Percentiles rank a stretch among this genome's conserved stretches.
Evolutionary conservation across 495 filamentous ascomycete species (phyloP).

Genomic region (Hypoxylon perforatum): DNA sequence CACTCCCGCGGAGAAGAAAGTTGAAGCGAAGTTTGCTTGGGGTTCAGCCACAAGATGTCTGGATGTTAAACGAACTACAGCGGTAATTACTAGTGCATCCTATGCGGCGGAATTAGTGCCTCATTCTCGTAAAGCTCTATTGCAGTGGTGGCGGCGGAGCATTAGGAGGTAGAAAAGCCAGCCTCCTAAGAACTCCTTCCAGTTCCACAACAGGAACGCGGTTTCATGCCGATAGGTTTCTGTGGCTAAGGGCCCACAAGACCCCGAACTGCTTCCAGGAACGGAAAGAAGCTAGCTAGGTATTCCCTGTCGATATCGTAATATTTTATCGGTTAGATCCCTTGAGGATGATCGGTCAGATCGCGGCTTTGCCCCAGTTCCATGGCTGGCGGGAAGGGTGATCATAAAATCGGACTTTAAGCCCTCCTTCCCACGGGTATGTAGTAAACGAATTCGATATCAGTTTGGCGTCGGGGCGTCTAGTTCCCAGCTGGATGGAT

Average conservation of each 20-base stretch:
- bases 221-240: constrained; percentile 27
- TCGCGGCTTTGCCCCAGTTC: constrained; percentile 32
- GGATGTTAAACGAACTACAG: neutral
- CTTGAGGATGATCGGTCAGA: constrained; percentile 39
- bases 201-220: constrained; percentile 24
- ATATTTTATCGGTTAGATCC: constrained; percentile 41
- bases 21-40: no score
- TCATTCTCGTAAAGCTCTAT: constrained; percentile 6
- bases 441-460: neutral
- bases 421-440: neutral
- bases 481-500: neutral
- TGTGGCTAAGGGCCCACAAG: constrained; percentile 23
- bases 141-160: constrained; percentile 18
- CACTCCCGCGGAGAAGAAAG: no score
- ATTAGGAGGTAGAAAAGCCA: constrained; percentile 16
- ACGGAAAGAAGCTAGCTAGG: constrained; percentile 12
- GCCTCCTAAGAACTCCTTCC: constrained; percentile 23
- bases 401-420: constrained; percentile 38
- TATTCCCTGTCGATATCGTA: constrained; percentile 34
- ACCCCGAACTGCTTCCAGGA: constrained; percentile 25
- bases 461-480: neutral
- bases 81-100: neutral
- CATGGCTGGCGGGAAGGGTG: constrained; percentile 42
- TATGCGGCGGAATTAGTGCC: constrained; percentile 3
- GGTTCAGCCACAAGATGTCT: neutral